Conservation (phyloP, 805 yeast genomes). For the Pichia scutulata region DNA sequence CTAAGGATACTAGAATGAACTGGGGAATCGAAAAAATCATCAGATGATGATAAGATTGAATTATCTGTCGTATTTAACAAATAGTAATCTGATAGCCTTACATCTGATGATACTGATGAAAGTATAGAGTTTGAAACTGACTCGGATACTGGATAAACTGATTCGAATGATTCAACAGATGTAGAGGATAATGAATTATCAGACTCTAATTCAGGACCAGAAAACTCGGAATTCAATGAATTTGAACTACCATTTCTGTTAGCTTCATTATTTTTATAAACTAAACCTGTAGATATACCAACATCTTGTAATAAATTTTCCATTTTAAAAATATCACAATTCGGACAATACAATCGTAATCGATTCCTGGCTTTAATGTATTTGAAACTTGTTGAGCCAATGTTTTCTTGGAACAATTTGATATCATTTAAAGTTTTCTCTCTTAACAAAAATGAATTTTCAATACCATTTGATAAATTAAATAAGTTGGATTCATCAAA, state of each 20-base stretch:
- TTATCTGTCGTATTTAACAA: background rate
- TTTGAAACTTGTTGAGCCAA: conserved; percentile 36
- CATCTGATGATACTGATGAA: background rate
- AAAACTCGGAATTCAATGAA: background rate
- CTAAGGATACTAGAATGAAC: background rate
- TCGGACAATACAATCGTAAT: conserved; percentile 55
- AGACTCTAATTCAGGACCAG: conserved; percentile 10
- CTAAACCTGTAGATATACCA: conserved; percentile 38
- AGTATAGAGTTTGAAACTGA: background rate
- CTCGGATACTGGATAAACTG: background rate
- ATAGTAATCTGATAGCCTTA: background rate
- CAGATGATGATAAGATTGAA: background rate
- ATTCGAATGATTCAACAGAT: background rate
- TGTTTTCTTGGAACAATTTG: conserved; percentile 16
- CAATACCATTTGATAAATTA: conserved; percentile 8
- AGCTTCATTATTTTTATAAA: background rate
- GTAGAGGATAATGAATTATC: background rate
- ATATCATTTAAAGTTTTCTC: conserved; percentile 16
- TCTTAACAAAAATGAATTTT: conserved; percentile 15
- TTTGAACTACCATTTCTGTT: background rate
- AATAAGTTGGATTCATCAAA: conserved; percentile 17
- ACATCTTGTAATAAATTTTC: conserved; percentile 50
- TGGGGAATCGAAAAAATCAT: background rate
- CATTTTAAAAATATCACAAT: conserved; percentile 52
- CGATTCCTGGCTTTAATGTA: conserved; percentile 28